These are phyloP conservation scores for Diophrys sp. DNA, from an alignment of 73 alveolate species.

Conservation along the genomic window DNA sequence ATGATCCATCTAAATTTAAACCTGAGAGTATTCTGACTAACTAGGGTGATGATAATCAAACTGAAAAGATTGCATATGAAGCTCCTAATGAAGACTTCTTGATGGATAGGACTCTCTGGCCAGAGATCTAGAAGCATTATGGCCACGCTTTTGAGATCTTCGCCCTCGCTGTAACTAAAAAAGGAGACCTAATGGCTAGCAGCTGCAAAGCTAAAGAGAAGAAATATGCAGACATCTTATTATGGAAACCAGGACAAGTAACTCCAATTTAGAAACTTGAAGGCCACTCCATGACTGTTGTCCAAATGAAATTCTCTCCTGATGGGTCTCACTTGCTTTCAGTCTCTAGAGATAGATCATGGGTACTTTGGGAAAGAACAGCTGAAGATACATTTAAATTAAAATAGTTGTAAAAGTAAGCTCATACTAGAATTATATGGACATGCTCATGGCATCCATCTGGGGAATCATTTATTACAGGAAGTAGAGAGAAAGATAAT, in stretches of 20 bases:
- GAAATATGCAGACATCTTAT: constrained; percentile 84
- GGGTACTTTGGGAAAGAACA: constrained; percentile 23
- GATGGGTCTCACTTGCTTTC: constrained; percentile 79
- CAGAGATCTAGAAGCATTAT: constrained; percentile 88
- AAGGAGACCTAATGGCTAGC: constrained; percentile 85
- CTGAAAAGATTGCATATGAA: constrained; percentile 40
- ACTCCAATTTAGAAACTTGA: constrained; percentile 66
- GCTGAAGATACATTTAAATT: constrained; percentile 51
- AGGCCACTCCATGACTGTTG: constrained; percentile 86
- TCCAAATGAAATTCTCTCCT: constrained; percentile 84
- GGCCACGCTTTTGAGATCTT: constrained; percentile 96
- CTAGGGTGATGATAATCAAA: constrained; percentile 54
- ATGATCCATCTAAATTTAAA: not conserved
- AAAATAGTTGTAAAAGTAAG: constrained; percentile 62
- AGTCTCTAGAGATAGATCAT: constrained; percentile 90
- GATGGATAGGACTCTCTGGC: constrained; percentile 93
- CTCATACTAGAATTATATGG: constrained; percentile 90
- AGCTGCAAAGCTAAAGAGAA: constrained; percentile 87
- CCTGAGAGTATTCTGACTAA: not conserved
- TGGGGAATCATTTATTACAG: constrained; percentile 80
- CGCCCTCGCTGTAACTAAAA: constrained; percentile 73
- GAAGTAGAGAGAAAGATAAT: constrained; percentile 89
- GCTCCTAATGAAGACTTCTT: constrained; percentile 94
- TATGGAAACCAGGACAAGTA: constrained; percentile 80
- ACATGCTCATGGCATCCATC: constrained; percentile 85